Base-by-base conservation (phyloP, 2,329 filamentous ascomycete genomes). In the Paecilomyces fulvus region DNA sequence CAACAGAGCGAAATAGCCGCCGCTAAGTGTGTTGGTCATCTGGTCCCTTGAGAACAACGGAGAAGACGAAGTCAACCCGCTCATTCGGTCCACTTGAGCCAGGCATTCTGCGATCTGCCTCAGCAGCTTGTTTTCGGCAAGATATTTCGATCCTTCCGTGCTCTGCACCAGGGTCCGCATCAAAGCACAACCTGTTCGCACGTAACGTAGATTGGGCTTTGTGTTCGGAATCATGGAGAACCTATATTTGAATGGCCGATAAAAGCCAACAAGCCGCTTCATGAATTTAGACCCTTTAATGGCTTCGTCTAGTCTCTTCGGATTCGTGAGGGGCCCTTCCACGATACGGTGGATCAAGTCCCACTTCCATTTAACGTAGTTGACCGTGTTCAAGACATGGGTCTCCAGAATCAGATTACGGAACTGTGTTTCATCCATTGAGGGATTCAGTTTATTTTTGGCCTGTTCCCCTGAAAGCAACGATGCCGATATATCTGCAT, bases 301-400 rank as follows among this genome's bases (percentile, higher is more conserved):
- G 0, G 92, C 92, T 72, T 99, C 94, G 63, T 96, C 92, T 3
- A 99, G 80, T 10, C 94, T 83, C 72, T 96, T 96, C 0, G 92
- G 87, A 62, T 91, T 95, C 23, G 91, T 87, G 21, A 99, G 75
- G 1, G 95, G 94, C 0, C 94, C 95, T 68, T 97, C 92, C 33
- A 99, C 92, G 54, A 97, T 85, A 64, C 87, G 88, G 57, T 92
- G 82, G 48, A 99, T 91, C 37, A 95, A 79, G 59, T 95, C 90
- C 94, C 95, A 99, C 68, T 95, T 92, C 94, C 94, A 99, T 70
- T 99, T 99, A 43, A 85, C 80, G 66, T 89, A 96, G 64, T 95
- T 96, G 59, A 90, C 90, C 58, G 89, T 94, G 60, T 87, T 89
- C 50, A 97, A 77, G 1, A 99, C 90, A 55, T 90, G 86, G 3